These are phyloP conservation scores for Massarina eburnea DNA, from an alignment of 2,329 filamentous ascomycete species.

Conservation along the genomic window DNA sequence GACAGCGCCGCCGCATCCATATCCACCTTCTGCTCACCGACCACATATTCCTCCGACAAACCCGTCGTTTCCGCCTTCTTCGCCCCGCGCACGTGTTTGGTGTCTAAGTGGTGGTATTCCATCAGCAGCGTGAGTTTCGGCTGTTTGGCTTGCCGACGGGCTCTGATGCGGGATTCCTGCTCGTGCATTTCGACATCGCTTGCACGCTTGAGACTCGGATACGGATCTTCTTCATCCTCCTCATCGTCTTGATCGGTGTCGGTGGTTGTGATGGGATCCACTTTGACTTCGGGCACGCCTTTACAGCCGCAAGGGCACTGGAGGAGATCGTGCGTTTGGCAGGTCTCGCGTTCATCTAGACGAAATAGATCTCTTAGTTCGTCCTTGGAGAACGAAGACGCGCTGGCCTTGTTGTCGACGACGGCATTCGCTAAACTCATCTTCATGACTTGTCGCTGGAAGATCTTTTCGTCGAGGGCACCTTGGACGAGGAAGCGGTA, in stretches of 20 bases:
- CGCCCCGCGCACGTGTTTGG: constrained; percentile 21
- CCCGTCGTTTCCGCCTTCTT: constrained; percentile 25
- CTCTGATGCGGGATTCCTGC: constrained; percentile 47
- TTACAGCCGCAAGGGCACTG: constrained; percentile 63
- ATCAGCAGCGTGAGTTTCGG: constrained; percentile 55
- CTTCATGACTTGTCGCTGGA: constrained; percentile 72
- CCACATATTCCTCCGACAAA: constrained; percentile 19
- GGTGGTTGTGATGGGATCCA: constrained; percentile 16
- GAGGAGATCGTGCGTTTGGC: constrained; percentile 69
- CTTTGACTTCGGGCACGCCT: constrained; percentile 40
- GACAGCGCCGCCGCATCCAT: constrained; percentile 35
- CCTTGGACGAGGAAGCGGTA: constrained; percentile 70
- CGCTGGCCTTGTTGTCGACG: constrained; percentile 65
- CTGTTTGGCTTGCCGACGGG: constrained; percentile 37
- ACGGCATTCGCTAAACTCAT: constrained; percentile 70
- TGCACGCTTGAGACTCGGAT: constrained; percentile 38
- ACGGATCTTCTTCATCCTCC: constrained; percentile 24
- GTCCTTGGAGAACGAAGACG: constrained; percentile 64
- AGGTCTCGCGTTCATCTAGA: constrained; percentile 61
- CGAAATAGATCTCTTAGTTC: constrained; percentile 69
- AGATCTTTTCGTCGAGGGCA: constrained; percentile 74
- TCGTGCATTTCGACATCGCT: constrained; percentile 50
- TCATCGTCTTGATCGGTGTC: constrained; percentile 14
- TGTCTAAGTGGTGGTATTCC: constrained; percentile 57
- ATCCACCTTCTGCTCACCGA: constrained; percentile 47